Conservation (phyloP, 2,329 filamentous ascomycete species). For the Colletotrichum sp. region DNA sequence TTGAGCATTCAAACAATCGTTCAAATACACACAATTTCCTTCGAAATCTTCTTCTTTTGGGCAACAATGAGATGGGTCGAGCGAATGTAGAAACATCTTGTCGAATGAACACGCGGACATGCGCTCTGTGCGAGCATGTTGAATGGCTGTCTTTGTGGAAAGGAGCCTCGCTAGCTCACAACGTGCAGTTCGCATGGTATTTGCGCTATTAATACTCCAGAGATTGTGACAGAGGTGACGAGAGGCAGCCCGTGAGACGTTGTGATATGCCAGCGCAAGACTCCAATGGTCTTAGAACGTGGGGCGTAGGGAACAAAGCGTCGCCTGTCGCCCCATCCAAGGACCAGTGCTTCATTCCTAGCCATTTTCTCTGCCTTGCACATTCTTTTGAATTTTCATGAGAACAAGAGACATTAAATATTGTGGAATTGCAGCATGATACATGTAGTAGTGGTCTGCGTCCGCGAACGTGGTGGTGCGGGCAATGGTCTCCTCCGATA, state of each 20-base stretch:
- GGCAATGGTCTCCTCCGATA: background rate
- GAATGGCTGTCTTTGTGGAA: background rate
- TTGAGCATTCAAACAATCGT: background rate
- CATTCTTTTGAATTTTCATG: background rate
- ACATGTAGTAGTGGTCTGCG: background rate
- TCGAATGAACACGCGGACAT: background rate
- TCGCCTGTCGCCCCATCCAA: background rate
- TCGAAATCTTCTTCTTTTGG: fast-evolving
- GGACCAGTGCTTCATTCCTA: background rate
- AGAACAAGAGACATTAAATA: background rate
- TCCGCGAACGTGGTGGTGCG: background rate
- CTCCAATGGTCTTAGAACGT: fast-evolving
- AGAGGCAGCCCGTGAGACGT: background rate
- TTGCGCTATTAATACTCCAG: background rate
- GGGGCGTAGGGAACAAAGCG: background rate
- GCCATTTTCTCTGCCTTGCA: background rate
- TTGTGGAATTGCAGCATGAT: background rate
- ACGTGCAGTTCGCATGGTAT: fast-evolving
- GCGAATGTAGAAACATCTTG: background rate
- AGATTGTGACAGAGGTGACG: background rate
- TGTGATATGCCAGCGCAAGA: background rate
- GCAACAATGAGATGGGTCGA: background rate
- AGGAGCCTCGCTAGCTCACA: background rate
- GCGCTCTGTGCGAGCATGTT: background rate
- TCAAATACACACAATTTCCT: background rate